These are phyloP conservation scores for Neurospora intermedia DNA, from an alignment of 495 filamentous ascomycete genomes.

Conservation along the genomic window DNA sequence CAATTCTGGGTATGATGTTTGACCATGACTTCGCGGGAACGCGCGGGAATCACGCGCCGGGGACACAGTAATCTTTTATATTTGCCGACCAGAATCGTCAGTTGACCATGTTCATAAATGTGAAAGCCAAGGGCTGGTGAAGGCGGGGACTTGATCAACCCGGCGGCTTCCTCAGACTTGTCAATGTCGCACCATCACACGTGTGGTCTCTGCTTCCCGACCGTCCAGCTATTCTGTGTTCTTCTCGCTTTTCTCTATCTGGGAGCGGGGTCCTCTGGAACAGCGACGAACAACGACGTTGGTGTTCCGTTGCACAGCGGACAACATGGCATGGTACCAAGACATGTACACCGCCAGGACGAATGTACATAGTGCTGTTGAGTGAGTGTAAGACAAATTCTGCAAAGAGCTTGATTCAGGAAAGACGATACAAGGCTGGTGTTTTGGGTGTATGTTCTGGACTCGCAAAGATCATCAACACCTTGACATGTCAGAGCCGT, in stretches of 20 bases:
- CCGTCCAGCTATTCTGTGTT: neutral
- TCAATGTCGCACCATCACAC: neutral
- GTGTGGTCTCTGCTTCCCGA: neutral
- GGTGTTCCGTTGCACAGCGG: neutral
- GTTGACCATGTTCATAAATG: neutral
- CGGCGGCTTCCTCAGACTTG: neutral
- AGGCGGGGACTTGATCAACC: neutral
- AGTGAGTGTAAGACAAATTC: neutral
- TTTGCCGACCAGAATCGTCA: neutral
- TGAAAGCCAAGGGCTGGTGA: neutral
- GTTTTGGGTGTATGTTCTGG: neutral
- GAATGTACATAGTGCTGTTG: neutral
- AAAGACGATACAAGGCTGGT: neutral
- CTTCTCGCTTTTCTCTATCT: neutral
- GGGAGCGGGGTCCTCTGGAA: neutral
- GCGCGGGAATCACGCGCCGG: neutral
- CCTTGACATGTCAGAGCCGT: neutral
- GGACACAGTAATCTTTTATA: neutral
- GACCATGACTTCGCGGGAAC: neutral
- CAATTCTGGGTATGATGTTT: neutral
- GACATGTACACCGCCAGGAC: neutral
- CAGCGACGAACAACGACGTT: neutral
- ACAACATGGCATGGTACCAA: neutral
- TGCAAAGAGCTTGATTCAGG: neutral
- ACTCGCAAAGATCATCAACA: neutral